Conservation (phyloP, 371 early-diverging fungal species). For the Gilbertella persicaria region DNA sequence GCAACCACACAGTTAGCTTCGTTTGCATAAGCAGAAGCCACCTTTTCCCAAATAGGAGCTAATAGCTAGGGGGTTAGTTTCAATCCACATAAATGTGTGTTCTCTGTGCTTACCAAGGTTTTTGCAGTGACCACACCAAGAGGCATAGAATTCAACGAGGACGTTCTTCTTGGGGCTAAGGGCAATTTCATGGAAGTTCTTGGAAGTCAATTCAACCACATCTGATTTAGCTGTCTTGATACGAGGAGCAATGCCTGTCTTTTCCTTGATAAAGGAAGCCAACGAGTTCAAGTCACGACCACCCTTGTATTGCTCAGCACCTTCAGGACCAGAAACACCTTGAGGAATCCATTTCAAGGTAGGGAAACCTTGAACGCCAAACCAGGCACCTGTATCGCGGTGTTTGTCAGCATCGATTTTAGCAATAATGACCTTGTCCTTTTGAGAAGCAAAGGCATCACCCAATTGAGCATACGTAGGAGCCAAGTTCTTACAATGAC, state of each 20-base stretch:
- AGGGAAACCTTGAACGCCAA: conserved; percentile 84
- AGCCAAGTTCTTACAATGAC: conserved; percentile 90
- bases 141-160: conserved; percentile 85
- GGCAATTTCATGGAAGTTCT: conserved; percentile 70
- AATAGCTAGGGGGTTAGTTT: neutral
- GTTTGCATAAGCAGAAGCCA: conserved; percentile 54
- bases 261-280: conserved; percentile 71
- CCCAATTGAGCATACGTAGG: conserved; percentile 85
- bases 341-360: conserved; percentile 94
- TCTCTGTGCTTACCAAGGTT: conserved; percentile 58
- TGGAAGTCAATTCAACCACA: conserved; percentile 63
- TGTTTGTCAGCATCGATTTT: conserved; percentile 90
- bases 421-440: conserved; percentile 81
- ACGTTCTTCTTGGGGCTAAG: conserved; percentile 64
- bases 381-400: conserved; percentile 74
- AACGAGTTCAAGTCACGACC: conserved; percentile 85
- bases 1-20: conserved; percentile 71
- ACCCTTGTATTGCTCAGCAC: conserved; percentile 77
- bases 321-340: conserved; percentile 56
- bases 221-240: conserved; percentile 63
- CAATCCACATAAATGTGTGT: neutral
- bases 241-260: conserved; percentile 69
- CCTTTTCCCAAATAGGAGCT: conserved; percentile 70
- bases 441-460: conserved; percentile 67
- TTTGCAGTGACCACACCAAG: conserved; percentile 90